A percentile compares a stretch with the other conserved stretches of the same genome.
phyloP scores from a whole-genome alignment of 129 eudicot species.

The Flaveria robusta region DNA sequence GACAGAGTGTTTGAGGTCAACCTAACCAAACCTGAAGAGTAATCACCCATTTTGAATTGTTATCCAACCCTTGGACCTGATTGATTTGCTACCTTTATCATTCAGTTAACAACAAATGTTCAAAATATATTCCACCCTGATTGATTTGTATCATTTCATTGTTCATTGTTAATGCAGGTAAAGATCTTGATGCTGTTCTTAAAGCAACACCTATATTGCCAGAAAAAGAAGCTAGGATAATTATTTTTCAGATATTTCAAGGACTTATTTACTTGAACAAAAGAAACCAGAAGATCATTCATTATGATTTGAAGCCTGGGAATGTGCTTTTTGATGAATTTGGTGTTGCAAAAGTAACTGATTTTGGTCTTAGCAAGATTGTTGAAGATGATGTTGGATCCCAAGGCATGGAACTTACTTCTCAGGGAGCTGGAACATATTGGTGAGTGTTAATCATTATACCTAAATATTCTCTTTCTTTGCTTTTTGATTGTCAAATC shows the following conservation, averaged over 20 bases:
- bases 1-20: neutral
- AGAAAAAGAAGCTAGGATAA: constrained; percentile 92
- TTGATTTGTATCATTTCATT: neutral
- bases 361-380: constrained; percentile 98
- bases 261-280: constrained; percentile 95
- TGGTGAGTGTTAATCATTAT: constrained; percentile 56
- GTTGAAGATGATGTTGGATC: constrained; percentile 99
- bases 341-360: constrained; percentile 95
- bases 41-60: neutral
- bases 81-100: neutral
- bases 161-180: constrained; percentile 49
- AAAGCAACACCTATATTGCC: constrained; percentile 80
- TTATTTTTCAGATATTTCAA: constrained; percentile 89
- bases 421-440: constrained; percentile 99
- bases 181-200: constrained; percentile 97
- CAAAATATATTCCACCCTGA: neutral
- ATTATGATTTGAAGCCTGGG: constrained; percentile 98
- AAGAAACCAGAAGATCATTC: constrained; percentile 90
- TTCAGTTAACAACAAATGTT: neutral
- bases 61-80: neutral
- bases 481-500: constrained; percentile 1
- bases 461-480: neutral
- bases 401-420: constrained; percentile 99
- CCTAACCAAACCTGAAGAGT: neutral
- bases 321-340: constrained; percentile 93